Base-by-base conservation (phyloP, 768 basidiomycete species). In the Lactifluus piperatus region DNA sequence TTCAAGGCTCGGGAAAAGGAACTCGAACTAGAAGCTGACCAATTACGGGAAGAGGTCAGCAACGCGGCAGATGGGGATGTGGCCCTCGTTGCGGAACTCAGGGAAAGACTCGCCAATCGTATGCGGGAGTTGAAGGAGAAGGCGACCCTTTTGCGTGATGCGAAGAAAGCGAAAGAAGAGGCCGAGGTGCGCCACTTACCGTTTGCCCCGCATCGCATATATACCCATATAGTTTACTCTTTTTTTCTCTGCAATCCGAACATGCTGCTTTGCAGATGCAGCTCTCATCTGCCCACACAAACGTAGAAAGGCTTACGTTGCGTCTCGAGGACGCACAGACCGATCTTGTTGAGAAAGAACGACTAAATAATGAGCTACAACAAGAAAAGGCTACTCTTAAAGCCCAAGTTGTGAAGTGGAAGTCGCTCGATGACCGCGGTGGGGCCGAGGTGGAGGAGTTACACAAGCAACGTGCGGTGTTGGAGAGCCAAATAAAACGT, bases 401-500 rank as follows among this genome's bases (percentile, higher is more conserved):
- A 51, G 77, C 78, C 16, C 88, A 91, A 64, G 72, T 90, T 9
- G 79, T 80, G 43, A 81, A 84, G 66, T 88, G 85, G 86, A 77
- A 86, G 65, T 77, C 70, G 27, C 69, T 88, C 18, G 88, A 89
- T 65, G 82, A 73, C 27, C 82, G 81, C 49, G 85, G 82, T 48
- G 82, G 78, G 11, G 79, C 74, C 18, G 82, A 86, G 32, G 73
- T 78, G 9, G 86, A 84, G 53, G 69, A 71, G 6, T 71, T 78
- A 52, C 76, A 82, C 43, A 83, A 81, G 66, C 73, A 75, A 56
- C 79, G 79, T 10, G 71, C 77, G 10, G 79, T 82, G 32, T 73
- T 88, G 11, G 84, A 89, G 57, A 70, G 79, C 3, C 72, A 80
- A 56, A 72, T 82, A 16, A 73, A 74, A 55, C 77, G 80, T 39